Percentiles rank a stretch among this genome's conserved stretches.
phyloP scores from a whole-genome alignment of 768 basidiomycete genomes.

The Trametes punicea region DNA sequence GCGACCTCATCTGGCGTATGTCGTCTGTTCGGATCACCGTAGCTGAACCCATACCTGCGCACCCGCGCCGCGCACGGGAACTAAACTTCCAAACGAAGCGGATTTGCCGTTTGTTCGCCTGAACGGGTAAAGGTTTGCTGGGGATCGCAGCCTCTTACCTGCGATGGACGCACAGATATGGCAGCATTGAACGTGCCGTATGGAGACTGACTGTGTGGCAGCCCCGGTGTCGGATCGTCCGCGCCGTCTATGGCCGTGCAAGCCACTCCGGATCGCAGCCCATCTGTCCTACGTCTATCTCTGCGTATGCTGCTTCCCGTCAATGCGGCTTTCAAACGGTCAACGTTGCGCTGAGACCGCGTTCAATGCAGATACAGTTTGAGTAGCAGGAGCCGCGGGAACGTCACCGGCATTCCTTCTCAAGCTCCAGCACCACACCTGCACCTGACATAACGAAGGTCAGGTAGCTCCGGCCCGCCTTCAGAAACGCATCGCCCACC shows the following conservation, averaged over 20 bases:
- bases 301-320: background rate
- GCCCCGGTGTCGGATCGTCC: constrained; percentile 10
- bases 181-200: constrained; percentile 21
- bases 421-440: no score
- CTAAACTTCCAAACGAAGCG: background rate
- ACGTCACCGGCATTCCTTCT: background rate
- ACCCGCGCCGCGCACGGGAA: no score
- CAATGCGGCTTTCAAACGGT: background rate
- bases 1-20: background rate
- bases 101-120: constrained; percentile 4
- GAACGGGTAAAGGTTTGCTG: background rate
- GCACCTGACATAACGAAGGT: no score
- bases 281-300: constrained; percentile 17
- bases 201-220: constrained; percentile 13
- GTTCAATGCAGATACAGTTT: background rate
- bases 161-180: constrained; percentile 15
- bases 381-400: background rate
- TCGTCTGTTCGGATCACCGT: constrained; percentile 5
- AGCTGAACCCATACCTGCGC: no score
- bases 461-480: no score
- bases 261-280: background rate
- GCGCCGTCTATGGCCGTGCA: constrained; percentile 11
- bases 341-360: background rate
- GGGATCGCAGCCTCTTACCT: no score
- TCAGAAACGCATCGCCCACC: no score